Conservation (phyloP, 164 flowering plant species). For the Paratinospora sagittata region DNA sequence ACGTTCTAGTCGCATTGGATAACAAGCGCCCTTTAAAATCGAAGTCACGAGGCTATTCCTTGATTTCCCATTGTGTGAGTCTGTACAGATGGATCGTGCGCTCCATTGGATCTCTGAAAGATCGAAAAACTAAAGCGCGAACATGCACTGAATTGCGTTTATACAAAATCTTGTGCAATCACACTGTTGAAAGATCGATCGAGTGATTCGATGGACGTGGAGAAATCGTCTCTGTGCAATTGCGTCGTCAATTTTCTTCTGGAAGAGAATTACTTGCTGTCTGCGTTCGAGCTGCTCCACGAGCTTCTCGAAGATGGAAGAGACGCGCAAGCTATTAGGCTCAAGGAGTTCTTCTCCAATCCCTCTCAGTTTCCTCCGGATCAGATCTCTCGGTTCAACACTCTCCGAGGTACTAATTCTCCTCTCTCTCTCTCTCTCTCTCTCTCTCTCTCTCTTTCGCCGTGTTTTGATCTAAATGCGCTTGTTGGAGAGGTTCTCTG, state of each 20-base stretch:
- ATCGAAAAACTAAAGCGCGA: background rate
- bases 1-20: background rate
- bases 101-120: background rate
- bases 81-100: background rate
- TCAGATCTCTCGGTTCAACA: constrained; percentile 89
- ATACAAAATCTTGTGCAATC: background rate
- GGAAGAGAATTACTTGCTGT: constrained; percentile 85
- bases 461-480: background rate
- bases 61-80: background rate
- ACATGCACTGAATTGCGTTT: background rate
- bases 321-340: constrained; percentile 85
- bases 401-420: constrained; percentile 74
- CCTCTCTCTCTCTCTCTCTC: no score
- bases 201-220: constrained; percentile 64
- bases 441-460: background rate
- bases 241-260: constrained; percentile 93
- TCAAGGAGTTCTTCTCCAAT: constrained; percentile 85
- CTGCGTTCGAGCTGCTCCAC: constrained; percentile 96
- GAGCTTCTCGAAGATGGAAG: constrained; percentile 97
- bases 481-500: no score
- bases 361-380: constrained; percentile 87
- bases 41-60: no score
- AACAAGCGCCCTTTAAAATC: background rate
- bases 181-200: background rate
- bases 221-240: constrained; percentile 95